These are phyloP conservation scores for Mortierella sp. DNA, from an alignment of 371 early-diverging fungal genomes.

Conservation along the genomic window DNA sequence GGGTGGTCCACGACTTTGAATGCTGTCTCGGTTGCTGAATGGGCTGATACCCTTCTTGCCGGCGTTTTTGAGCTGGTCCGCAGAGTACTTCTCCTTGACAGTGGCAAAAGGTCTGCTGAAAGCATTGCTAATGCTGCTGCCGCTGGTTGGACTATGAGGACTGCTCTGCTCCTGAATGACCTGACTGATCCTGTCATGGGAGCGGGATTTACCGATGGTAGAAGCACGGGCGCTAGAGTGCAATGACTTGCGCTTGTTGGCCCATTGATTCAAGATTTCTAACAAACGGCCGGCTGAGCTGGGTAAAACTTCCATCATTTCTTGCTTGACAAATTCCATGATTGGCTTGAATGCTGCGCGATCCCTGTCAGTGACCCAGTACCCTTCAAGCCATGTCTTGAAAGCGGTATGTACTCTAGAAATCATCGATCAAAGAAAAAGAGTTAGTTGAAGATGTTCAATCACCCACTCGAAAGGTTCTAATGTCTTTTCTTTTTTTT, in stretches of 20 bases:
- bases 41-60: slow-evolving; percentile 18
- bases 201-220: slow-evolving; percentile 19
- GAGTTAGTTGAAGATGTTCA: no score
- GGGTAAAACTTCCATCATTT: slow-evolving; percentile 64
- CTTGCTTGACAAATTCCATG: slow-evolving; percentile 79
- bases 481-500: background rate
- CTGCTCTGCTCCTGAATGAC: slow-evolving; percentile 2
- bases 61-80: slow-evolving; percentile 1
- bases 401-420: slow-evolving; percentile 34
- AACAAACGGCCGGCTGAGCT: slow-evolving; percentile 31
- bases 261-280: slow-evolving; percentile 47
- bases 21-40: slow-evolving; percentile 54
- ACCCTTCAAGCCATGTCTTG: slow-evolving; percentile 48
- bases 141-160: background rate
- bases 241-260: slow-evolving; percentile 25
- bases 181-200: slow-evolving; percentile 29
- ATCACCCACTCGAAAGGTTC: no score
- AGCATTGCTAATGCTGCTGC: slow-evolving; percentile 3
- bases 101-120: slow-evolving; percentile 13
- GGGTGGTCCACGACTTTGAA: slow-evolving; percentile 23
- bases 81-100: slow-evolving; percentile 17
- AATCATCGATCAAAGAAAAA: background rate
- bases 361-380: slow-evolving; percentile 44
- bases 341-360: slow-evolving; percentile 81
- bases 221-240: slow-evolving; percentile 8